Conservation (phyloP, 2,329 filamentous ascomycete species). For the Verticillium alfalfae region DNA sequence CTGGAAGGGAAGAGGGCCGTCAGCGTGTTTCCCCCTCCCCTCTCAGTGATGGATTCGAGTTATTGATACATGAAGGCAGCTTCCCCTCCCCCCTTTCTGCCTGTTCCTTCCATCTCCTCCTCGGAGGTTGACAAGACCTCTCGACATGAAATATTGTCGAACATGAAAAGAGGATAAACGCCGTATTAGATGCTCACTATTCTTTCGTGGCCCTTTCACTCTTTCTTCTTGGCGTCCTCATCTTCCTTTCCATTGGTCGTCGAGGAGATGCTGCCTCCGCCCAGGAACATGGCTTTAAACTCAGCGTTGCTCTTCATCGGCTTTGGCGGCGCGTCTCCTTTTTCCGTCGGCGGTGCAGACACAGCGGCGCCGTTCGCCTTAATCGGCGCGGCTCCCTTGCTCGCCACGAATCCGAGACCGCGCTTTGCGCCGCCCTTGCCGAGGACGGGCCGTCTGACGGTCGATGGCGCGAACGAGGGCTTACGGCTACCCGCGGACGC, state of each 20-base stretch:
- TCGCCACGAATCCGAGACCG: slow-evolving; percentile 35
- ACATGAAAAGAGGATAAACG: not conserved
- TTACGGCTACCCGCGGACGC: slow-evolving; percentile 29
- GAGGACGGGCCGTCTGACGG: slow-evolving; percentile 35
- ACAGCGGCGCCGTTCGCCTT: slow-evolving; percentile 18
- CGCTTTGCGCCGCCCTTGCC: slow-evolving; percentile 33
- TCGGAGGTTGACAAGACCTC: not conserved
- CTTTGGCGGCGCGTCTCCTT: slow-evolving; percentile 15
- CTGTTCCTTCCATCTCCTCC: not conserved
- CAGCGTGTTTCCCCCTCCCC: not conserved
- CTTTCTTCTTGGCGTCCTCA: slow-evolving; percentile 4
- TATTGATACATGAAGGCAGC: not conserved
- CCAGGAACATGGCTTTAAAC: slow-evolving; percentile 48
- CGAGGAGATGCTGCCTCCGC: slow-evolving; percentile 1
- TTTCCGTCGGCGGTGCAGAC: slow-evolving; percentile 1
- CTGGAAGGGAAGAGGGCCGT: not conserved
- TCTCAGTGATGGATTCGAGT: not conserved
- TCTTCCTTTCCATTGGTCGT: slow-evolving; percentile 3
- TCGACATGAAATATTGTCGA: not conserved
- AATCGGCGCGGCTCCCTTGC: slow-evolving; percentile 12
- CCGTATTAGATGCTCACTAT: not conserved
- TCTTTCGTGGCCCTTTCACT: not conserved
- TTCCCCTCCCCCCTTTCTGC: no score
- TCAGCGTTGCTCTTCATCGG: slow-evolving; percentile 49
- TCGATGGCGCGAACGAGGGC: slow-evolving; percentile 29